A percentile compares a stretch with the other conserved stretches of the same genome.
Evolutionary conservation across 345 rosid species (phyloP).

Genomic region (Bretschneidera sinensis): DNA sequence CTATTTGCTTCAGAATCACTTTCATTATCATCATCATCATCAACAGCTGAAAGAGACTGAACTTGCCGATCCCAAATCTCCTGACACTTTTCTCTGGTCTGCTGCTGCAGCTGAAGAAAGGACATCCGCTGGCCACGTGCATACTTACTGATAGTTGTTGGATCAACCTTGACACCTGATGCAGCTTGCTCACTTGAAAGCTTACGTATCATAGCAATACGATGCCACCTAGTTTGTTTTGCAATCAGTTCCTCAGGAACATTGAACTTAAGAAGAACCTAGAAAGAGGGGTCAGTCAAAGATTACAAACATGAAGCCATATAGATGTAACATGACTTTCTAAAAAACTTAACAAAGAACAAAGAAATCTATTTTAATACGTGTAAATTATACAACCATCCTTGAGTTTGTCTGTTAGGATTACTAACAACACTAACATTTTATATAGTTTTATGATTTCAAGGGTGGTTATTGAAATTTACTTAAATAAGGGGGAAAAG

Average conservation of each 20-base stretch:
- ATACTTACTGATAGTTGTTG: constrained; percentile 88
- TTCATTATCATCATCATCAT: constrained; percentile 68
- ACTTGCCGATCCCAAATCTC: constrained; percentile 98
- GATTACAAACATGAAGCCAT: background rate
- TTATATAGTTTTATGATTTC: too few species aligned
- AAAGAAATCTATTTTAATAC: too few species aligned
- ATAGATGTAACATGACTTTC: background rate
- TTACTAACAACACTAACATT: too few species aligned
- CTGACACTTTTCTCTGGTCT: constrained; percentile 97
- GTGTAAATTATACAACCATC: too few species aligned
- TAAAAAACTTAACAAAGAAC: too few species aligned
- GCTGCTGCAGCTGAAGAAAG: constrained; percentile 95
- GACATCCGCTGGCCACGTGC: constrained; percentile 99
- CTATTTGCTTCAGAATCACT: constrained; percentile 94
- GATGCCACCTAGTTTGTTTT: constrained; percentile 97
- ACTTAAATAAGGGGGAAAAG: too few species aligned
- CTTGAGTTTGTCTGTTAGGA: too few species aligned
- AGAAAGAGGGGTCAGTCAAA: constrained; percentile 13
- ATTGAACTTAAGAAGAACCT: constrained; percentile 95
- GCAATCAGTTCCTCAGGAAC: constrained; percentile 86
- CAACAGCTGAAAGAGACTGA: constrained; percentile 73
- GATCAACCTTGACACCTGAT: constrained; percentile 92
- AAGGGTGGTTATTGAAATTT: too few species aligned
- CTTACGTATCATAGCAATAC: constrained; percentile 97
- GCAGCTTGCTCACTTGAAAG: constrained; percentile 99